phyloP scores from a whole-genome alignment of 169 alveolate genomes.

The Blepharisma undulans region DNA sequence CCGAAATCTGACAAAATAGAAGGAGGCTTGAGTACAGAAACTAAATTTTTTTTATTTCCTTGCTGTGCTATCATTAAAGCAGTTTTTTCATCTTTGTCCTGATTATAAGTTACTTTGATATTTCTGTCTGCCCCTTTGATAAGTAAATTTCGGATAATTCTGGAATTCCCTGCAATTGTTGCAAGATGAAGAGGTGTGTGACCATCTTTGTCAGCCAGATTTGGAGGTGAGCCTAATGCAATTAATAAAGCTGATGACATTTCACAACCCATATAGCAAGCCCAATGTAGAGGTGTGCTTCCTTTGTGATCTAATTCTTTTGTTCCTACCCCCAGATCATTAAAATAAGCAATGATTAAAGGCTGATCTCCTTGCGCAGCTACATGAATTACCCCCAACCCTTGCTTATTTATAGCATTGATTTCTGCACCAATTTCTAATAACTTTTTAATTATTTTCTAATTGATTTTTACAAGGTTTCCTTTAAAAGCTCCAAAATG shows the following conservation, averaged over 20 bases:
- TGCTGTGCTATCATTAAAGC: conserved; percentile 62
- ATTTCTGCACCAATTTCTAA: conserved; percentile 72
- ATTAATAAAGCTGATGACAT: conserved; percentile 45
- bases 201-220: conserved; percentile 57
- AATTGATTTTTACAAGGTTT: conserved; percentile 45
- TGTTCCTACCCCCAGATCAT: conserved; percentile 53
- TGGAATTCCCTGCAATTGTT: conserved; percentile 44
- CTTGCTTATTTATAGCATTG: conserved; percentile 45
- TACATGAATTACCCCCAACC: conserved; percentile 72
- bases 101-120: not conserved
- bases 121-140: conserved; percentile 70
- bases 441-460: conserved; percentile 55
- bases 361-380: conserved; percentile 85
- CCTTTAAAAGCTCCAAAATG: conserved; percentile 82
- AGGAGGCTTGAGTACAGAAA: conserved; percentile 44
- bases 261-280: conserved; percentile 34
- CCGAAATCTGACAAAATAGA: conserved; percentile 24
- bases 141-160: conserved; percentile 70
- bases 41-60: conserved; percentile 10
- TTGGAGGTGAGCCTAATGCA: conserved; percentile 53
- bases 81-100: conserved; percentile 48
- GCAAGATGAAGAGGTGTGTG: conserved; percentile 69
- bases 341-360: conserved; percentile 63
- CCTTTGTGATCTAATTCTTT: conserved; percentile 51
- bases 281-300: conserved; percentile 40